These are phyloP conservation scores for Arachis stenosperma DNA, from an alignment of 306 rosid genomes.

Conservation along the genomic window DNA sequence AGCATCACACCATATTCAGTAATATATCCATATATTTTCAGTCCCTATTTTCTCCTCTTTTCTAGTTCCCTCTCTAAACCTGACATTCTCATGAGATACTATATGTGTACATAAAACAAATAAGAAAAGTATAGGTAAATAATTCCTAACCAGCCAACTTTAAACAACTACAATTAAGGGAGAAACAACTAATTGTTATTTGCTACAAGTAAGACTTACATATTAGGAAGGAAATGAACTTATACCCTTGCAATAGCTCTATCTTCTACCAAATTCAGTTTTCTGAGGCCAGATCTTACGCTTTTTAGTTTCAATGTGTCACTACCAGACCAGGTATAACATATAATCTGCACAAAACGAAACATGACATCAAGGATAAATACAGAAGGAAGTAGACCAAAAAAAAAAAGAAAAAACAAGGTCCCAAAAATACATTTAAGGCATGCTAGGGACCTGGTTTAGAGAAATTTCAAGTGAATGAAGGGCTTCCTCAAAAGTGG, in stretches of 20 bases:
- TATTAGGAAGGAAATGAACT: conserved; percentile 42
- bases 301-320: conserved; percentile 44
- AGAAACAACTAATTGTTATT: conserved; percentile 22
- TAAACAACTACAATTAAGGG: neutral
- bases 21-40: no score
- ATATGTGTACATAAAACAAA: neutral
- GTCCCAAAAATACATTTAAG: conserved; percentile 24
- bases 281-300: conserved; percentile 57
- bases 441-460: conserved; percentile 62
- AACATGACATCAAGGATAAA: conserved; percentile 25
- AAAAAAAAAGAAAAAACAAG: conserved; percentile 23
- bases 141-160: no score
- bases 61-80: no score
- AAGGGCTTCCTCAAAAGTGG: conserved; percentile 67
- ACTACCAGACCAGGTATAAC: conserved; percentile 48
- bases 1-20: no score
- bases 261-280: conserved; percentile 61
- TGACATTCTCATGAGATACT: neutral
- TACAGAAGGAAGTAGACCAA: conserved; percentile 29
- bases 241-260: conserved; percentile 63
- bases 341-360: conserved; percentile 53
- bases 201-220: conserved; percentile 36
- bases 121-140: no score
- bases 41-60: no score
- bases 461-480: conserved; percentile 62